Conservation (phyloP, 148 eudicot genomes). For the Amaranthus hypochondriacus region DNA sequence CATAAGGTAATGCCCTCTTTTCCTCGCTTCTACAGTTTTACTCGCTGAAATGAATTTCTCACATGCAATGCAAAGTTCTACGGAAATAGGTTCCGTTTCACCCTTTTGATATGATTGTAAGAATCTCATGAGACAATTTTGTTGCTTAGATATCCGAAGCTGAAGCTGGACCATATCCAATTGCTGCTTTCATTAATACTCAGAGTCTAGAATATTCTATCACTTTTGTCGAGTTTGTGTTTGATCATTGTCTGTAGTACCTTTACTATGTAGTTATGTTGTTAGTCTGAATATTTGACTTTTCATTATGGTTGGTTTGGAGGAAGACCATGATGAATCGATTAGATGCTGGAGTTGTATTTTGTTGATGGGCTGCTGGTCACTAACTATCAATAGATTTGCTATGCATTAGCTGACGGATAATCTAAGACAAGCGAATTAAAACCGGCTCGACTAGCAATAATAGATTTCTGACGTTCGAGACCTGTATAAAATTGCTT, state of each 20-base stretch:
- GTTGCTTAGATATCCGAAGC: neutral
- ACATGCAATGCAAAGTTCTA: neutral
- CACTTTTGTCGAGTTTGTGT: neutral
- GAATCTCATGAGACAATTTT: neutral
- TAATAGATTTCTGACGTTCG: too few relatives aligned
- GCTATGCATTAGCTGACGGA: neutral
- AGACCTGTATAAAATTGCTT: too few relatives aligned
- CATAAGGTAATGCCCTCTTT: constrained; percentile 46
- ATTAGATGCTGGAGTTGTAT: too few relatives aligned
- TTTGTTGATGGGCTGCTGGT: neutral
- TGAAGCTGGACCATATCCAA: neutral
- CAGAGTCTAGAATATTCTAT: neutral
- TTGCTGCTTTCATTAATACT: neutral
- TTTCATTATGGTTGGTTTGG: neutral
- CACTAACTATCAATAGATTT: neutral
- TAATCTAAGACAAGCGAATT: neutral
- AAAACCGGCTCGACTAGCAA: too few relatives aligned
- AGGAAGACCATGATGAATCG: neutral
- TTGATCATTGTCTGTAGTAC: neutral
- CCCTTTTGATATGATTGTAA: neutral
- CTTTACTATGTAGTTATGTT: neutral
- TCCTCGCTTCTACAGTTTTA: neutral
- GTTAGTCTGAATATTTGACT: neutral
- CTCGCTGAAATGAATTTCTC: neutral
- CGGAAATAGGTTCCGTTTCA: neutral